A percentile compares a stretch with the other conserved stretches of the same genome.
Conservation (phyloP, 1,284 basidiomycete genomes). For the Fistulina hepatica region DNA sequence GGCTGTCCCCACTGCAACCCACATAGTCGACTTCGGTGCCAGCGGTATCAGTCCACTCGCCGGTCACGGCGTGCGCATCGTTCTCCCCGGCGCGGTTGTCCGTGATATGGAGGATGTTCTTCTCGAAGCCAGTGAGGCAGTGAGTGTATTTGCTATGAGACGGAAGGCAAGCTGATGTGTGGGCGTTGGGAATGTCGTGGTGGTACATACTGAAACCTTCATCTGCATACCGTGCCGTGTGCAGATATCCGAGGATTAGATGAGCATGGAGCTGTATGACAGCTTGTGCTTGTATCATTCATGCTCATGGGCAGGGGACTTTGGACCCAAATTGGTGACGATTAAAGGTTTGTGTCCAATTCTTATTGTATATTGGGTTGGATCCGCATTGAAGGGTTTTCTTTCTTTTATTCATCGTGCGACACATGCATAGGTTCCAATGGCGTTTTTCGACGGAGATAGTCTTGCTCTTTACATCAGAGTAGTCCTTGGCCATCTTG, state of each 20-base stretch:
- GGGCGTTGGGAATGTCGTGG: too few relatives aligned
- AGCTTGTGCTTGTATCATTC: constrained; percentile 61
- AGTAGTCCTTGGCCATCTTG: constrained; percentile 71
- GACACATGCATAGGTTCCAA: constrained; percentile 45
- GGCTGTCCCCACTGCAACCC: too few relatives aligned
- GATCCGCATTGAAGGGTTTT: not conserved
- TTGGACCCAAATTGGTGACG: constrained; percentile 76
- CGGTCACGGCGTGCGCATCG: constrained; percentile 84
- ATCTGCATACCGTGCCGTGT: too few relatives aligned
- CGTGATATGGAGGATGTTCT: too few relatives aligned
- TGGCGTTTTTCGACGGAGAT: constrained; percentile 81
- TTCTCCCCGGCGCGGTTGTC: constrained; percentile 81
- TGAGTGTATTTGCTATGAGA: too few relatives aligned
- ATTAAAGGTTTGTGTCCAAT: constrained; percentile 39
- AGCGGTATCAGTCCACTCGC: constrained; percentile 90
- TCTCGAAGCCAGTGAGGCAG: too few relatives aligned
- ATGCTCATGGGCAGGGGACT: constrained; percentile 87
- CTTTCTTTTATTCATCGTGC: constrained; percentile 11
- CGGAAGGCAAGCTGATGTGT: too few relatives aligned
- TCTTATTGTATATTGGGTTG: not conserved
- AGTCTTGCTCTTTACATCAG: constrained; percentile 75
- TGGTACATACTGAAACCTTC: too few relatives aligned
- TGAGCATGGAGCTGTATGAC: constrained; percentile 78
- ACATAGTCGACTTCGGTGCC: constrained; percentile 93
- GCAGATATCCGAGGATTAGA: constrained; percentile 74